Base-by-base conservation (phyloP, 805 yeast species). In the Candida coquimbonensis region DNA sequence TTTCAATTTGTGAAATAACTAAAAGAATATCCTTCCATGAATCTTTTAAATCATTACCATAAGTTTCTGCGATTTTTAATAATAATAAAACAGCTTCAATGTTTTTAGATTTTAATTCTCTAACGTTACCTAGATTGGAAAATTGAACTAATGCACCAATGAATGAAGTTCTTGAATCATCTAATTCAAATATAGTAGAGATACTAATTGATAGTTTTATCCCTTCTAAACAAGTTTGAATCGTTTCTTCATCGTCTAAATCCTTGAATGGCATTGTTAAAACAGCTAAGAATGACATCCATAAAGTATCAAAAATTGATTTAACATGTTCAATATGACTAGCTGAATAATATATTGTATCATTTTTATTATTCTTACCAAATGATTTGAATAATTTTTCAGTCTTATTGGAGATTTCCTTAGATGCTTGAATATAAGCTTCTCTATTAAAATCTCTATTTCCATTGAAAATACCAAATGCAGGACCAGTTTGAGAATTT, bases 221-320 rank as follows among this genome's bases (percentile, higher is more conserved):
- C 21, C 99, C 99, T 52, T 87, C 96, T 44, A 93, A 66, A 54
- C 96, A 83, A 9, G 75, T 65, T 42, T 71, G 75, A 5, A 86
- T 76, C 11, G 84, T 75, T 45, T 82, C 88, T 19, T 73, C 75
- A 53, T 87, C 93, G 53, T 86, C 89, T 51, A 83, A 81, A 45
- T 88, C 96, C 60, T 84, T 88, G 69, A 90, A 89, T 7, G 96
- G 95, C 4, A 95, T 91, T 0, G 97, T 89, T 42, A 93, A 72
- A 0, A 95, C 97, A 7, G 98, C 98, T 53, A 93, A 72, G 40
- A 93, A 78, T 0, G 97, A 88, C 96, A 95, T 90, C 99, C 99
- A 93, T 38, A 86, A 69, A 16, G 87, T 87, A 56, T 91, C 96
- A 66, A 93, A 91, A 60, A 95, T 87, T 1, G 97, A 90, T 60